phyloP scores from a whole-genome alignment of 352 stramenopile genomes.

The Phytophthora litchii region DNA sequence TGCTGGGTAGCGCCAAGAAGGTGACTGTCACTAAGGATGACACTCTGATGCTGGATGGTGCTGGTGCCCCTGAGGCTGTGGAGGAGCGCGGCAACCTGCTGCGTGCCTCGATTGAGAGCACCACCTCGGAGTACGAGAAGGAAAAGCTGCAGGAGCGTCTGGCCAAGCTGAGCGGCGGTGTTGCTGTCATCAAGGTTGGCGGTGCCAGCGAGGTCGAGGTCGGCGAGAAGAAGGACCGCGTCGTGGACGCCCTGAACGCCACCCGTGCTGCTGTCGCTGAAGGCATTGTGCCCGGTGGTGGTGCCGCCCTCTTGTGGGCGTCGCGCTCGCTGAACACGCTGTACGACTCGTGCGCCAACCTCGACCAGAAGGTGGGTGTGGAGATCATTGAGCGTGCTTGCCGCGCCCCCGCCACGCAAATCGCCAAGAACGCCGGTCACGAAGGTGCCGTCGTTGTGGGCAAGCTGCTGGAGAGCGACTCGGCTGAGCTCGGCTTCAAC shows the following conservation, averaged over 20 bases:
- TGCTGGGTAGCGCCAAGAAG: constrained; percentile 95
- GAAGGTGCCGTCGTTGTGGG: constrained; percentile 99
- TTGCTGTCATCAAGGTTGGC: constrained; percentile 99
- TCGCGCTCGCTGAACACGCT: constrained; percentile 92
- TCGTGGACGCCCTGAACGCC: constrained; percentile 99
- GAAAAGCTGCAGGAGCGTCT: constrained; percentile 99
- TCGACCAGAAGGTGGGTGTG: constrained; percentile 98
- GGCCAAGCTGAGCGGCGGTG: constrained; percentile 98
- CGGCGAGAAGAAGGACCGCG: constrained; percentile 99
- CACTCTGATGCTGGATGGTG: constrained; percentile 98
- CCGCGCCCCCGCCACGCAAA: constrained; percentile 95
- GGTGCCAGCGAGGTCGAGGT: constrained; percentile 99
- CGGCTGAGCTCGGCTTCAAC: constrained; percentile 96
- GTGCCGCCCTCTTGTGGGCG: constrained; percentile 97
- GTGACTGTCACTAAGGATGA: constrained; percentile 99
- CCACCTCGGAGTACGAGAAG: constrained; percentile 99
- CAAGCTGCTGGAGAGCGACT: constrained; percentile 97
- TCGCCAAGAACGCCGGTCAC: constrained; percentile 98
- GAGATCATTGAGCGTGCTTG: constrained; percentile 97
- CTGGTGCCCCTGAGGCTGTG: constrained; percentile 92
- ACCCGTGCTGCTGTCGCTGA: constrained; percentile 98
- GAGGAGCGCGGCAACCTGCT: constrained; percentile 97
- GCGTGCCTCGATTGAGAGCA: constrained; percentile 94
- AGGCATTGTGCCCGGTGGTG: constrained; percentile 99
- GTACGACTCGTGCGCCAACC: constrained; percentile 91